Evolutionary conservation across 352 stramenopile species (phyloP), one percentile per base, ranked within the genome.

Genomic region (Pythium coloratum): DNA sequence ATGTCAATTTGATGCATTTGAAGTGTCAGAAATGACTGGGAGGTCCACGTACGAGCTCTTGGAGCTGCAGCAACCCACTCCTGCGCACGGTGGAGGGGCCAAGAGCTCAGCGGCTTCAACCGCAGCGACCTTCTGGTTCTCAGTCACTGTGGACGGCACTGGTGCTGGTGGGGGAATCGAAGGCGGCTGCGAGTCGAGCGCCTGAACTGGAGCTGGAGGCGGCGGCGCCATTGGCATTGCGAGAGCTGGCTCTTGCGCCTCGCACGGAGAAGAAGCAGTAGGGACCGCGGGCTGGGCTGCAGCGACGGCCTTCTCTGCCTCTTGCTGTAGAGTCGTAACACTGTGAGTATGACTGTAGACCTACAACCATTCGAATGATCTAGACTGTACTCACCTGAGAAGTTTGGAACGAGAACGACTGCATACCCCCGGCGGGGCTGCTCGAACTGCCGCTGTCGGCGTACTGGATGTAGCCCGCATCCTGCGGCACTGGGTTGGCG

Each of bases 401-500:
- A 0, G 84, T 92, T 36, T 79, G 74, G 67, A 92, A 87, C 24
- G 82, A 79, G 62, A 92, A 92, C 28, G 82, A 88, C 46, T 89
- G 73, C 71, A 90, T 86, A 1, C 71, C 34, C 8, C 20, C 40
- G n/a, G 16, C 40, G n/a, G 7, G 7, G 26, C 26, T 49, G 10
- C 18, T 53, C 9, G 67, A 72, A 20, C 67, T 72, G 3, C 44
- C 26, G 59, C 61, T 80, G 34, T 88, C 78, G 0, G 62, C 66
- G 55, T 90, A 89, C 59, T 82, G 59, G 46, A 90, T 66, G 55
- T 88, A 89, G 14, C 77, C 80, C 7, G 82, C 79, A 50, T 88
- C 76, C 4, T 75, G 72, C 1, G 77, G 78, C 7, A 91, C 82
- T 16, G 84, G 82, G 55, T 93, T 93, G 26, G 77, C 69, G n/a